Evolutionary conservation across 176 grass and related monocot species (phyloP).

Genomic region (Elymus sibiricus): DNA sequence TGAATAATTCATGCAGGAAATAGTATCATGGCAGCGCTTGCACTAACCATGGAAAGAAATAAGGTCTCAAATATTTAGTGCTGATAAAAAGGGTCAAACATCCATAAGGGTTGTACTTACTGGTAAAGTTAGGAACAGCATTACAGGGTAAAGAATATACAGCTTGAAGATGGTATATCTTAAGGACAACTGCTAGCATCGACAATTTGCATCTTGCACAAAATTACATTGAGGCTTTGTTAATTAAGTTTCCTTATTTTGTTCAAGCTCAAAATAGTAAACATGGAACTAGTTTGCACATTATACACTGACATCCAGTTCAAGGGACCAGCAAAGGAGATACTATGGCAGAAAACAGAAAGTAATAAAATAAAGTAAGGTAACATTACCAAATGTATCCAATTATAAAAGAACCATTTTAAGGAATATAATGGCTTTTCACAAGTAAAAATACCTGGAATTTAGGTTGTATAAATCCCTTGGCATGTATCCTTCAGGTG

Average conservation of each 20-base stretch:
- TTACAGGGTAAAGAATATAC: not conserved
- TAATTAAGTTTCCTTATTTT: conserved; percentile 7
- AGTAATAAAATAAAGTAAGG: conserved; percentile 9
- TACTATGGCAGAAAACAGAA: not conserved
- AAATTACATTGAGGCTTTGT: not conserved
- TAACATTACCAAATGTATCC: not conserved
- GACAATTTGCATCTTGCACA: not conserved
- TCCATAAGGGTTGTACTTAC: not conserved
- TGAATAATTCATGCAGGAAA: conserved; percentile 7
- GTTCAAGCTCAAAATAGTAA: conserved; percentile 7
- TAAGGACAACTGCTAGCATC: not conserved
- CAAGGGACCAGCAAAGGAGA: conserved; percentile 1
- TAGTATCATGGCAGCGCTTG: not conserved
- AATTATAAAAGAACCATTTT: not conserved
- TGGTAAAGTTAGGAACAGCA: not conserved
- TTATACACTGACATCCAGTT: conserved; percentile 4
- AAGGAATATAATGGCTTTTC: not conserved
- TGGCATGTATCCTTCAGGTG: conserved; percentile 99
- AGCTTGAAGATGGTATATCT: conserved; percentile 2
- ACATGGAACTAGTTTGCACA: not conserved
- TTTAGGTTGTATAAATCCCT: conserved; percentile 98
- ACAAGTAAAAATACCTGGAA: conserved; percentile 58
- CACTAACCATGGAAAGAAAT: not conserved
- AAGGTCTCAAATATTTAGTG: not conserved
- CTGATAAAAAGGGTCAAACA: not conserved